Evolutionary conservation across 1,139 yeast genomes (phyloP).

Genomic region (Lodderomyces elongisporus): DNA sequence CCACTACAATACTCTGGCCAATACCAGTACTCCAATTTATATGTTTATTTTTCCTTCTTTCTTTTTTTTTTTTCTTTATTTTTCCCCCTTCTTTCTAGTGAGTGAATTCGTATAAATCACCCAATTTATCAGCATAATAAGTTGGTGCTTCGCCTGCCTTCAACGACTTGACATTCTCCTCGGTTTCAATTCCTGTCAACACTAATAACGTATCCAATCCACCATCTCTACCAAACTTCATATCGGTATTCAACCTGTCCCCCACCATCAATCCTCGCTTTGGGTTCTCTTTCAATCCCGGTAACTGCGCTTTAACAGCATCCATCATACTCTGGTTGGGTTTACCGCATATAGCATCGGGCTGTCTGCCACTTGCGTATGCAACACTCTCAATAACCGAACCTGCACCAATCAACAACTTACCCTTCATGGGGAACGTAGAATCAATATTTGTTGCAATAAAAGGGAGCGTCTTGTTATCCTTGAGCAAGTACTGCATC

Average conservation of each 20-base stretch:
- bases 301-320: constrained; percentile 69
- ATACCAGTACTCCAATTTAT: too few species aligned
- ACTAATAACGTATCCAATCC: constrained; percentile 82
- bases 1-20: too few species aligned
- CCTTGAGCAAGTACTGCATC: constrained; percentile 63
- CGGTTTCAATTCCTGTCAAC: constrained; percentile 85
- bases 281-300: constrained; percentile 45
- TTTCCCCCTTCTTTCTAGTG: too few species aligned
- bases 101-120: constrained; percentile 61
- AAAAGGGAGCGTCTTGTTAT: constrained; percentile 63
- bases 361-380: constrained; percentile 66
- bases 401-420: constrained; percentile 91
- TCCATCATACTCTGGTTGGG: constrained; percentile 90
- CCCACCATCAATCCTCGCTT: constrained; percentile 85
- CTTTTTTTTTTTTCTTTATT: too few species aligned
- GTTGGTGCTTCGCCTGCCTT: constrained; percentile 53
- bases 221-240: constrained; percentile 84
- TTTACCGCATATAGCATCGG: constrained; percentile 75
- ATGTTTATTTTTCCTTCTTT: too few species aligned
- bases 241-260: constrained; percentile 91
- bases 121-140: constrained; percentile 67
- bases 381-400: constrained; percentile 80
- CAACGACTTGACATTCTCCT: constrained; percentile 44
- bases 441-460: constrained; percentile 96
- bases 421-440: constrained; percentile 86